These are phyloP conservation scores for Trichoderma hamatum DNA, from an alignment of 2,329 filamentous ascomycete genomes.

Conservation along the genomic window DNA sequence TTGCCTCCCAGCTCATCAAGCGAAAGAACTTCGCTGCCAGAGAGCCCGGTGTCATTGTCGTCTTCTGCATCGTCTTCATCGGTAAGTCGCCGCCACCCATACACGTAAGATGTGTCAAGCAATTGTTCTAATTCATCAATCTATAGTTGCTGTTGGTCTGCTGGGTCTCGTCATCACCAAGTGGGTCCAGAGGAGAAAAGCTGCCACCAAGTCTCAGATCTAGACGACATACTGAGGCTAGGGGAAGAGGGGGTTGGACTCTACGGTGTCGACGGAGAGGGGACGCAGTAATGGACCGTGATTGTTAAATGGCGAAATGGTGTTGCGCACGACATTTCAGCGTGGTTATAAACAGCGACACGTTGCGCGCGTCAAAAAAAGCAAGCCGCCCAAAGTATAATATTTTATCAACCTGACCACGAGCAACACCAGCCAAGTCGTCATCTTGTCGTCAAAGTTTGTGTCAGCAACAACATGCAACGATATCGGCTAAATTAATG, in stretches of 20 bases:
- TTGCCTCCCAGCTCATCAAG: conserved; percentile 46
- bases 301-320: conserved; percentile 29
- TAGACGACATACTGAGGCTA: conserved; percentile 28
- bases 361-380: conserved; percentile 11
- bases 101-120: not conserved
- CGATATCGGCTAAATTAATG: conserved; percentile 20
- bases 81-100: conserved; percentile 36
- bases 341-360: conserved; percentile 25
- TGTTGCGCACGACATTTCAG: conserved; percentile 27
- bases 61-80: conserved; percentile 49
- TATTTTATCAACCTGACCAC: conserved; percentile 8
- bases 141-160: conserved; percentile 41
- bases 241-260: conserved; percentile 22
- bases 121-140: conserved; percentile 29
- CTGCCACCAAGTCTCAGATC: conserved; percentile 38
- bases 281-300: conserved; percentile 28
- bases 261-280: conserved; percentile 19
- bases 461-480: conserved; percentile 8
- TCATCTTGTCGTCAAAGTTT: conserved; percentile 23
- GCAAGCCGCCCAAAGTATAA: conserved; percentile 20
- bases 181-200: conserved; percentile 40
- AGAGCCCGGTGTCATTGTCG: conserved; percentile 47
- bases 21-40: conserved; percentile 47
- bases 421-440: conserved; percentile 23
- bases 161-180: conserved; percentile 40